Percentiles rank a stretch among this genome's conserved stretches.
Evolutionary conservation across 345 rosid genomes (phyloP).

Genomic region (Abelmoschus esculentus): DNA sequence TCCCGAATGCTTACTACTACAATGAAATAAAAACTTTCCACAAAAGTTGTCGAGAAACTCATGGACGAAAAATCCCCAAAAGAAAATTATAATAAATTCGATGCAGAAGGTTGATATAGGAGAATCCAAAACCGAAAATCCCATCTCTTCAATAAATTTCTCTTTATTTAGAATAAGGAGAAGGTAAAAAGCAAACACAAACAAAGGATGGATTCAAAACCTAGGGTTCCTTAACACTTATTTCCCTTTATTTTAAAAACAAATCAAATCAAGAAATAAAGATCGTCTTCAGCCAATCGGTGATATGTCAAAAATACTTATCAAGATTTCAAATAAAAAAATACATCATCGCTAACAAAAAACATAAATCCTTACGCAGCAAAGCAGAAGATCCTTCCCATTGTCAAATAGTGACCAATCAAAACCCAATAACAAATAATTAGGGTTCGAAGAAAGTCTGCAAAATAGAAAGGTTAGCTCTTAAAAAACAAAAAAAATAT

Average conservation of each 20-base stretch:
- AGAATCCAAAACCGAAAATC: conserved; percentile 2
- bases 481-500: too few relatives aligned
- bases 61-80: background rate
- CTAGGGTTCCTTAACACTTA: conserved; percentile 34
- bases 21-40: background rate
- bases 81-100: background rate
- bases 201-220: conserved; percentile 31
- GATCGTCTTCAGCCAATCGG: conserved; percentile 16
- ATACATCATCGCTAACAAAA: background rate
- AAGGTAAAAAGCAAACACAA: conserved; percentile 25
- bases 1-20: background rate
- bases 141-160: background rate
- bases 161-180: background rate
- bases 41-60: conserved; percentile 3
- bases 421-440: too few relatives aligned
- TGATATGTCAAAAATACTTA: conserved; percentile 3
- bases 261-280: conserved; percentile 1
- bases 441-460: too few relatives aligned
- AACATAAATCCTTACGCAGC: background rate
- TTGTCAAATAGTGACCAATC: too few relatives aligned
- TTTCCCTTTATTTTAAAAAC: background rate
- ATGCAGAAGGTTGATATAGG: conserved; percentile 2
- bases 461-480: too few relatives aligned
- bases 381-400: too few relatives aligned
- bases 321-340: background rate